Conservation (phyloP, 192 early-diverging fungal genomes). For the Neocallimastix lanati region DNA sequence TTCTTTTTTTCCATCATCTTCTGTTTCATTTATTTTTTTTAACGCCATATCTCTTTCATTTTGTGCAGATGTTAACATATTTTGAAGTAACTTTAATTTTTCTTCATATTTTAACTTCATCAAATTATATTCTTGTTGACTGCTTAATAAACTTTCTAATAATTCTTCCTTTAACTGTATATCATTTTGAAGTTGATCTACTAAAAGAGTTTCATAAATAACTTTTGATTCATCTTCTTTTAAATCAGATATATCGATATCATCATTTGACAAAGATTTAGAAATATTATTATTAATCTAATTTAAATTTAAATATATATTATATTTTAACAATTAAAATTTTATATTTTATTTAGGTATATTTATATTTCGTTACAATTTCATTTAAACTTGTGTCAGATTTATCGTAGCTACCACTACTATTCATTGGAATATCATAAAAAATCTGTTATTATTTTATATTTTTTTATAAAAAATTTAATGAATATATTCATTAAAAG, state of each 20-base stretch:
- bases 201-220: not conserved
- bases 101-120: constrained; percentile 50
- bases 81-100: constrained; percentile 38
- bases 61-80: constrained; percentile 25
- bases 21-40: constrained; percentile 21
- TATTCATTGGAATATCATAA: not conserved
- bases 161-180: constrained; percentile 32
- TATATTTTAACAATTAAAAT: no score
- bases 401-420: not conserved
- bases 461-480: not conserved
- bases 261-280: not conserved
- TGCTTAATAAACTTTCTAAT: constrained; percentile 27
- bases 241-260: not conserved
- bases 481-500: no score
- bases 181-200: not conserved
- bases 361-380: no score
- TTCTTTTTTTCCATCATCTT: not conserved
- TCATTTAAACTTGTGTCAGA: not conserved
- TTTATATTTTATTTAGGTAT: no score
- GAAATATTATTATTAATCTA: not conserved
- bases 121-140: constrained; percentile 28
- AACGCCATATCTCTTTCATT: constrained; percentile 45
- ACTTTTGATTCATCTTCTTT: not conserved
- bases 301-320: no score
- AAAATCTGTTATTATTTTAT: not conserved